Percentiles rank a stretch among this genome's conserved stretches.
Conservation (phyloP, 192 early-diverging fungal genomes). For the Coemansia sp. region DNA sequence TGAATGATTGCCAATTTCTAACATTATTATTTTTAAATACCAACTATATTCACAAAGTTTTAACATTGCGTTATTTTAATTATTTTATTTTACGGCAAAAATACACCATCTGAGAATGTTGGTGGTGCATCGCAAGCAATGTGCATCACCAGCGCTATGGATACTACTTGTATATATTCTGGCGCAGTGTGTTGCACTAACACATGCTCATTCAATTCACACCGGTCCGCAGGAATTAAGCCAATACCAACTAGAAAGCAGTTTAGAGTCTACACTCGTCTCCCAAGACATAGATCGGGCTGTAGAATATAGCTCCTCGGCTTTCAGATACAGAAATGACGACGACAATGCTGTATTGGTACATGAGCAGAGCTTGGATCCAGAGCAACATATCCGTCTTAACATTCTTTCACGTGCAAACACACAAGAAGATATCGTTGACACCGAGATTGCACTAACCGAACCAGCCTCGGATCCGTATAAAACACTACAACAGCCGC, state of each 20-base stretch:
- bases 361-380: slow-evolving; percentile 26
- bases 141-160: slow-evolving; percentile 2
- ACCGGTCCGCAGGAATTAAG: neutral
- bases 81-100: neutral
- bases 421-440: slow-evolving; percentile 19
- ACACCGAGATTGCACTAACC: slow-evolving; percentile 15
- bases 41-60: too few species aligned
- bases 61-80: too few species aligned
- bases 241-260: neutral
- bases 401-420: slow-evolving; percentile 1
- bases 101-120: neutral
- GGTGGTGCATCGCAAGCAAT: neutral
- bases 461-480: neutral
- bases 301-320: neutral
- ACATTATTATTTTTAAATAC: too few species aligned
- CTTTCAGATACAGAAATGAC: neutral
- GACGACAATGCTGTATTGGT: slow-evolving; percentile 10
- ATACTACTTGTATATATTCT: neutral
- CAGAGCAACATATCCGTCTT: slow-evolving; percentile 18
- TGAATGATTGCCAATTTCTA: neutral
- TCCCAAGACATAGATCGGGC: neutral
- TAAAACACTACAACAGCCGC: neutral
- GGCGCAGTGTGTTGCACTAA: neutral
- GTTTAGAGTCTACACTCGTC: neutral
- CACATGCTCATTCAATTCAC: neutral